Conservation (phyloP, 495 filamentous ascomycete genomes). For the Astrocystis sublimbata region DNA sequence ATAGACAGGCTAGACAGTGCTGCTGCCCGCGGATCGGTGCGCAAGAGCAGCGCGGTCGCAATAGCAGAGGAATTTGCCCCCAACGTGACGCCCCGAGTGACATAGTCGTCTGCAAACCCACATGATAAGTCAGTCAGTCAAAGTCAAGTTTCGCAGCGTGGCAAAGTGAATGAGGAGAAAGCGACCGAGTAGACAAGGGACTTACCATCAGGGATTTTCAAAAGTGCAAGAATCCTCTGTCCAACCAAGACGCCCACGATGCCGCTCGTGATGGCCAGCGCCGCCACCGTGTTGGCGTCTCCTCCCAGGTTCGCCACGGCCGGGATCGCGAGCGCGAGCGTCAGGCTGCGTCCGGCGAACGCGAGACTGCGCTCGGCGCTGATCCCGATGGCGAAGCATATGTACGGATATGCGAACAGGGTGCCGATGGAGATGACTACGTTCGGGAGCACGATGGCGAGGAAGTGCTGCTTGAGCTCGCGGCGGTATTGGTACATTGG, state of each 20-base stretch:
- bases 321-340: slow-evolving; percentile 53
- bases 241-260: slow-evolving; percentile 55
- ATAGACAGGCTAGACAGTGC: slow-evolving; percentile 56
- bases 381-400: slow-evolving; percentile 52
- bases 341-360: slow-evolving; percentile 53
- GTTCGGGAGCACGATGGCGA: slow-evolving; percentile 51
- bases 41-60: slow-evolving; percentile 52
- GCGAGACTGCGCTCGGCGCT: slow-evolving; percentile 45
- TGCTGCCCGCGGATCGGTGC: slow-evolving; percentile 54
- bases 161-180: too few relatives aligned
- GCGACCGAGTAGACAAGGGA: not conserved
- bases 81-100: slow-evolving; percentile 55
- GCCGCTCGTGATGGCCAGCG: slow-evolving; percentile 54
- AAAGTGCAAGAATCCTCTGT: slow-evolving; percentile 36
- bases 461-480: slow-evolving; percentile 50
- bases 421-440: slow-evolving; percentile 45
- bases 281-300: slow-evolving; percentile 51
- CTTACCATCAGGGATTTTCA: slow-evolving; percentile 52
- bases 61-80: slow-evolving; percentile 57
- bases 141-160: not conserved
- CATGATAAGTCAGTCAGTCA: not conserved
- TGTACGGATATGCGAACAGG: slow-evolving; percentile 51
- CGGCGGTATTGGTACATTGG: slow-evolving; percentile 56
- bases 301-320: slow-evolving; percentile 53
- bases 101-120: slow-evolving; percentile 51